Percentiles rank a stretch among this genome's conserved stretches.
phyloP scores from a whole-genome alignment of 139 green algal genomes.

The Marvania coccoides region DNA sequence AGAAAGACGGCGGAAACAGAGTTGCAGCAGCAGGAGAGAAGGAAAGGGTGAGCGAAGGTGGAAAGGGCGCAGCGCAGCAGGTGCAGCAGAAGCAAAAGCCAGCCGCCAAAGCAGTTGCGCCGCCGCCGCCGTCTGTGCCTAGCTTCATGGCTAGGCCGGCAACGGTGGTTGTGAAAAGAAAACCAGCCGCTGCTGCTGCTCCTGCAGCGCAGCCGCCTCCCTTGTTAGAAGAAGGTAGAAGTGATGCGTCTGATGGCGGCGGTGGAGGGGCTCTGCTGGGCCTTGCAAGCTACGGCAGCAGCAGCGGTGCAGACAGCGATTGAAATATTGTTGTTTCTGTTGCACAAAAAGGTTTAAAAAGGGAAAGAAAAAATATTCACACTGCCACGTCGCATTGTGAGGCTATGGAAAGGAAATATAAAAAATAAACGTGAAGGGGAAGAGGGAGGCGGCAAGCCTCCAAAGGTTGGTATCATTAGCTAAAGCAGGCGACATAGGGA shows the following conservation, averaged over 20 bases:
- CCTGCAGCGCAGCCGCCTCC: slow-evolving; percentile 7
- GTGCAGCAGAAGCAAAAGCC: neutral
- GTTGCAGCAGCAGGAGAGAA: neutral
- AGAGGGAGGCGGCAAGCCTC: neutral
- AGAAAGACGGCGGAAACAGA: neutral
- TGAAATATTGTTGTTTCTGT: neutral
- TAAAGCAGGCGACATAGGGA: neutral
- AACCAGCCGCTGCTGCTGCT: neutral
- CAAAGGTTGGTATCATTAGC: no score
- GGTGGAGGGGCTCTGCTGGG: neutral
- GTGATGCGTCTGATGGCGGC: neutral
- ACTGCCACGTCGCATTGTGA: no score
- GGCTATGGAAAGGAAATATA: neutral
- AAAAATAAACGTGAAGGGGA: neutral
- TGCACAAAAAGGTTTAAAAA: neutral
- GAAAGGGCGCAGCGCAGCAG: neutral
- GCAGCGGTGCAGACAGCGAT: slow-evolving; percentile 2
- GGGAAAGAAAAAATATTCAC: neutral
- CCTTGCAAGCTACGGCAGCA: slow-evolving; percentile 8
- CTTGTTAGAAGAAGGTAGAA: neutral
- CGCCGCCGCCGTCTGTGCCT: neutral
- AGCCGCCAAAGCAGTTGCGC: neutral
- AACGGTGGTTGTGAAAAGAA: slow-evolving; percentile 21
- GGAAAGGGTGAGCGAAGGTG: neutral
- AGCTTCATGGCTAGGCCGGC: slow-evolving; percentile 14